Percentiles rank a stretch among this genome's conserved stretches.
Evolutionary conservation across 2,329 filamentous ascomycete species (phyloP).

Genomic region (Aureobasidium melanogenum): DNA sequence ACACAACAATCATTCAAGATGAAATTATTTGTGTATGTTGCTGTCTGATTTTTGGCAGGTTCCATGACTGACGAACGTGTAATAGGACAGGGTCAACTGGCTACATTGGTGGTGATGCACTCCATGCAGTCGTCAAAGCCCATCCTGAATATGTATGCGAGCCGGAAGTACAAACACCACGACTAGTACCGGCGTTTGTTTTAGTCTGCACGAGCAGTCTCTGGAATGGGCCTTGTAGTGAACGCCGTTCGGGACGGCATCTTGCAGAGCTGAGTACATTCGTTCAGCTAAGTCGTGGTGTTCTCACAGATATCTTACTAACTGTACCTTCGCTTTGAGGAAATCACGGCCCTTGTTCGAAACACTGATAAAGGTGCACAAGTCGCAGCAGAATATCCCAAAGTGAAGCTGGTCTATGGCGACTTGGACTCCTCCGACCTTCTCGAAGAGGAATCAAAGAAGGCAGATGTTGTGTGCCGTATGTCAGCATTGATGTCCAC

Average conservation of each 20-base stretch:
- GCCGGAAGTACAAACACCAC: no score
- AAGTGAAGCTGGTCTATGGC: constrained; percentile 43
- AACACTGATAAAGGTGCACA: constrained; percentile 20
- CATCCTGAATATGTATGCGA: constrained; percentile 36
- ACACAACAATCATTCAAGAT: not conserved
- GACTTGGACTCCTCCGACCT: constrained; percentile 38
- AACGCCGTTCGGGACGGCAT: no score
- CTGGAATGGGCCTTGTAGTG: no score
- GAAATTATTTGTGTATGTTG: constrained; percentile 1
- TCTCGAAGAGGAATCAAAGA: constrained; percentile 38
- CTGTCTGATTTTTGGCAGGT: no score
- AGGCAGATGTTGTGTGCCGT: constrained; percentile 45
- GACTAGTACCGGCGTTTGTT: no score
- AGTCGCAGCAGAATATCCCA: constrained; percentile 28
- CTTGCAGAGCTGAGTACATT: no score
- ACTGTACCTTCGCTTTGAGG: constrained; percentile 4
- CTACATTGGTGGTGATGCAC: constrained; percentile 39
- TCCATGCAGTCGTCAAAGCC: constrained; percentile 35
- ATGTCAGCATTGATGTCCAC: constrained; percentile 10
- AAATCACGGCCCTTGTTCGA: constrained; percentile 42
- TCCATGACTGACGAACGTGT: not conserved
- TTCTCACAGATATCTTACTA: no score
- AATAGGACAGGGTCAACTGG: constrained; percentile 24
- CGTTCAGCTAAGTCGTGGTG: no score
- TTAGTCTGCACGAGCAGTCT: no score